Conservation (phyloP, 1,139 yeast genomes). For the Insectozyma bohioensis region DNA sequence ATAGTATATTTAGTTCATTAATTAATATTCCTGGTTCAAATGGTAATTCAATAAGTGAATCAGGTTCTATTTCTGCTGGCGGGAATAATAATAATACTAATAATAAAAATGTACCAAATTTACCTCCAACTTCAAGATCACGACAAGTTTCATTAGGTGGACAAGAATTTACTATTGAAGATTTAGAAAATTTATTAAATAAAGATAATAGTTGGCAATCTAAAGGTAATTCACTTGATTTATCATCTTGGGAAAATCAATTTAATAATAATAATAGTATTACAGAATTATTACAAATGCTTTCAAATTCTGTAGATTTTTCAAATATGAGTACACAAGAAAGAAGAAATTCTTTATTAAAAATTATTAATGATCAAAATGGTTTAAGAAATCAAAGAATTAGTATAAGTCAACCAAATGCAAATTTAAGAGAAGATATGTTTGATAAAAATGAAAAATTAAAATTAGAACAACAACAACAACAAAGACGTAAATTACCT, state of each 20-base stretch:
- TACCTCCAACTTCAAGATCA: conserved; percentile 14
- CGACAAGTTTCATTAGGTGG: conserved; percentile 17
- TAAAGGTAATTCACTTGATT: conserved; percentile 23
- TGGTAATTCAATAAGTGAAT: conserved; percentile 34
- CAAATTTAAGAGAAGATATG: conserved; percentile 44
- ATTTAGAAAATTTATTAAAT: conserved; percentile 43
- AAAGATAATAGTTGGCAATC: conserved; percentile 42
- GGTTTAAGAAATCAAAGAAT: conserved; percentile 18
- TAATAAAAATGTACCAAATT: conserved; percentile 8
- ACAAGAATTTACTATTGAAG: conserved; percentile 33
- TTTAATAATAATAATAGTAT: conserved; percentile 28
- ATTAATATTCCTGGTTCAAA: conserved; percentile 41
- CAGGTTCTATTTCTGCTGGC: conserved; percentile 16
- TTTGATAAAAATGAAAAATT: conserved; percentile 25
- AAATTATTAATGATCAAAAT: conserved; percentile 35
- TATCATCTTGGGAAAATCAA: conserved; percentile 20
- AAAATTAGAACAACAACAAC: conserved; percentile 4
- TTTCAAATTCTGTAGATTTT: conserved; percentile 41
- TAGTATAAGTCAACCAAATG: conserved; percentile 7
- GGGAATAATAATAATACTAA: conserved; percentile 10
- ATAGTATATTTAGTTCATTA: conserved; percentile 42
- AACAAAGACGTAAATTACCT: conserved; percentile 2
- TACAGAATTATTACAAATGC: conserved; percentile 34
- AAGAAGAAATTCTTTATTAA: conserved; percentile 43
- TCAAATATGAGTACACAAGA: conserved; percentile 43